Evolutionary conservation across 305 asterid species (phyloP).

Genomic region (Rubia peregrina): DNA sequence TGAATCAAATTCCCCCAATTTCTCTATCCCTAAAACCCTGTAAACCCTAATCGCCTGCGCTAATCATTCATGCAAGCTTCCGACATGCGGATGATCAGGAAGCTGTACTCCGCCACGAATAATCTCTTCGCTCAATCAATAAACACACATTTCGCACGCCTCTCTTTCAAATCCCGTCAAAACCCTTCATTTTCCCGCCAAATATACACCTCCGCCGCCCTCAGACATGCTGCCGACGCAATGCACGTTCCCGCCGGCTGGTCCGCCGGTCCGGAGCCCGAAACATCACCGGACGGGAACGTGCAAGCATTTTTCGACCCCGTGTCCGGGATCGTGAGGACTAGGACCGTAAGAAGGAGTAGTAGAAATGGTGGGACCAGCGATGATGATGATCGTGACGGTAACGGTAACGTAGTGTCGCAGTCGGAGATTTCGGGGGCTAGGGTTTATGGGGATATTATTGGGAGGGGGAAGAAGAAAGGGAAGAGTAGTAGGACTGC

Average conservation of each 20-base stretch:
- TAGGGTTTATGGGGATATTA: slow-evolving; percentile 44
- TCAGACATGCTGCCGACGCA: slow-evolving; percentile 18
- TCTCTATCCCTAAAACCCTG: slow-evolving; percentile 19
- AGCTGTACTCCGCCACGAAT: slow-evolving; percentile 38
- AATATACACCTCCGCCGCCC: slow-evolving; percentile 29
- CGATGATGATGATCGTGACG: slow-evolving; percentile 5
- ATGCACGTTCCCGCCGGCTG: slow-evolving; percentile 23
- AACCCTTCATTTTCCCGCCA: slow-evolving; percentile 30
- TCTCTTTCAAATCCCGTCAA: slow-evolving; percentile 23
- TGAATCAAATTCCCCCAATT: slow-evolving; percentile 12
- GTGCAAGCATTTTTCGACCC: slow-evolving; percentile 56
- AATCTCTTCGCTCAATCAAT: slow-evolving; percentile 27
- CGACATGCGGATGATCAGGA: slow-evolving; percentile 49
- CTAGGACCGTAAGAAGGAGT: slow-evolving; percentile 38
- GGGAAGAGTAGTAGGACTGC: slow-evolving; percentile 51
- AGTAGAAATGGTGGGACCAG: slow-evolving; percentile 6
- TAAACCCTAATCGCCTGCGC: slow-evolving; percentile 4
- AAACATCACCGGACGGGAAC: slow-evolving; percentile 13
- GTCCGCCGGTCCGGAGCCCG: slow-evolving; percentile 22
- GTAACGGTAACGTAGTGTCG: slow-evolving; percentile 4
- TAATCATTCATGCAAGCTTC: slow-evolving; percentile 31
- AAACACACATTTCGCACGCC: slow-evolving; percentile 12
- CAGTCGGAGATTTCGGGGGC: slow-evolving; percentile 19
- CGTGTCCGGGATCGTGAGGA: slow-evolving; percentile 38
- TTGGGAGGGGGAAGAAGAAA: slow-evolving; percentile 33